phyloP scores from a whole-genome alignment of 805 yeast species.

The Metschnikowia cerradonensis region DNA sequence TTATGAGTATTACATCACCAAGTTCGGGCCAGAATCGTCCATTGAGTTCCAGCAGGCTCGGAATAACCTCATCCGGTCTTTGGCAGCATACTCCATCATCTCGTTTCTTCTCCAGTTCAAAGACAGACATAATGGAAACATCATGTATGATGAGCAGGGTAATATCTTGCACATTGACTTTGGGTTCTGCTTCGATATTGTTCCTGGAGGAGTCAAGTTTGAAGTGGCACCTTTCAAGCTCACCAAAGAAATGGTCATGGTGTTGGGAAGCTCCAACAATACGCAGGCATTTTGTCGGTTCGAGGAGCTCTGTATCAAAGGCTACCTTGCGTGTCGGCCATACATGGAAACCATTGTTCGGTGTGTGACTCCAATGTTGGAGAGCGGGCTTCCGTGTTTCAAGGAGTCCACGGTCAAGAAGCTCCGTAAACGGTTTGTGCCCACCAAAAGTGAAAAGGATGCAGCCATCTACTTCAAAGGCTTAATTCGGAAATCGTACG shows the following conservation, averaged over 20 bases:
- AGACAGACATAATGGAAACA: conserved; percentile 97
- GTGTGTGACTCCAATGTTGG: conserved; percentile 89
- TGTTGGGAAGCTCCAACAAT: conserved; percentile 83
- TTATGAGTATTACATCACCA: conserved; percentile 85
- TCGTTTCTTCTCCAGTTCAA: conserved; percentile 89
- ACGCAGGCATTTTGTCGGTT: conserved; percentile 91
- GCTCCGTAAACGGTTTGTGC: conserved; percentile 73
- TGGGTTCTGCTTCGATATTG: conserved; percentile 98
- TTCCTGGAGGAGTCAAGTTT: conserved; percentile 97
- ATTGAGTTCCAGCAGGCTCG: conserved; percentile 88
- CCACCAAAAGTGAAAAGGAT: conserved; percentile 74
- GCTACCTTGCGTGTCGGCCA: conserved; percentile 83
- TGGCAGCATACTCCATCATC: conserved; percentile 91
- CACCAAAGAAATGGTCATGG: conserved; percentile 93
- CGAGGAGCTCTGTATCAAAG: conserved; percentile 92
- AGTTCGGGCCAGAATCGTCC: conserved; percentile 92
- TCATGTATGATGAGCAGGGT: conserved; percentile 93
- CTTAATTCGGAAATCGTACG: conserved; percentile 75
- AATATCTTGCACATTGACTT: conserved; percentile 95
- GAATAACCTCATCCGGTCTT: conserved; percentile 85
- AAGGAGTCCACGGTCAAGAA: conserved; percentile 82
- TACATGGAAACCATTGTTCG: conserved; percentile 80
- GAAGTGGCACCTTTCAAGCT: conserved; percentile 98
- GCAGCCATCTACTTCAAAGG: conserved; percentile 76
- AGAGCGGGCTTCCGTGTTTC: conserved; percentile 94